A percentile compares a stretch with the other conserved stretches of the same genome.
Evolutionary conservation across 306 rosid genomes (phyloP).

Genomic region (Casuarina equisetifolia): DNA sequence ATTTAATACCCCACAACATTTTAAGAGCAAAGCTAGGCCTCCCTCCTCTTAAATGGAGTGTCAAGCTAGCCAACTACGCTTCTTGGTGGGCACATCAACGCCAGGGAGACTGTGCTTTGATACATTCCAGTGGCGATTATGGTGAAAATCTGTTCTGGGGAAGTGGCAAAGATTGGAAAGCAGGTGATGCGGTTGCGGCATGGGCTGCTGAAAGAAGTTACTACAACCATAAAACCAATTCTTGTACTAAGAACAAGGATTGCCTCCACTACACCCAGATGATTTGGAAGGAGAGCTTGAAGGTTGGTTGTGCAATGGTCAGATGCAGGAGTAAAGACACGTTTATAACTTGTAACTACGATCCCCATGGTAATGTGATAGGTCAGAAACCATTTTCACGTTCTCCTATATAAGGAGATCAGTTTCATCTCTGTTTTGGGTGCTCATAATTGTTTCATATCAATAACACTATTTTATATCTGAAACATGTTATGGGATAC

Average conservation of each 20-base stretch:
- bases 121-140: slow-evolving; percentile 27
- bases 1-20: slow-evolving; percentile 31
- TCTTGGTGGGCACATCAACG: slow-evolving; percentile 29
- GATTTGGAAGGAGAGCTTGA: slow-evolving; percentile 27
- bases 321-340: slow-evolving; percentile 27
- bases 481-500: no score
- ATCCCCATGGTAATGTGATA: slow-evolving; percentile 33
- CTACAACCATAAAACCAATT: slow-evolving; percentile 21
- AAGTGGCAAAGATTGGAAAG: slow-evolving; percentile 30
- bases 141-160: slow-evolving; percentile 43
- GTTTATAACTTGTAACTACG: slow-evolving; percentile 28
- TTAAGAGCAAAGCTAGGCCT: slow-evolving; percentile 32
- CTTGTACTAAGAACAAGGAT: slow-evolving; percentile 25
- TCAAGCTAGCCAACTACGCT: slow-evolving; percentile 19
- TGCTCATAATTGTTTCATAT: not conserved
- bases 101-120: slow-evolving; percentile 31
- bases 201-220: slow-evolving; percentile 34
- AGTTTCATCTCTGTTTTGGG: not conserved
- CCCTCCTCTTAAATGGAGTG: slow-evolving; percentile 35
- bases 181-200: slow-evolving; percentile 32
- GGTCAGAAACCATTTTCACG: slow-evolving; percentile 31
- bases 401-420: not conserved
- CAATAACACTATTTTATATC: no score
- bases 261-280: slow-evolving; percentile 37
- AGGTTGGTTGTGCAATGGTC: slow-evolving; percentile 31